A percentile compares a stretch with the other conserved stretches of the same genome.
These are phyloP conservation scores for Lepidium africanum DNA, from an alignment of 345 rosid species.

Conservation along the genomic window DNA sequence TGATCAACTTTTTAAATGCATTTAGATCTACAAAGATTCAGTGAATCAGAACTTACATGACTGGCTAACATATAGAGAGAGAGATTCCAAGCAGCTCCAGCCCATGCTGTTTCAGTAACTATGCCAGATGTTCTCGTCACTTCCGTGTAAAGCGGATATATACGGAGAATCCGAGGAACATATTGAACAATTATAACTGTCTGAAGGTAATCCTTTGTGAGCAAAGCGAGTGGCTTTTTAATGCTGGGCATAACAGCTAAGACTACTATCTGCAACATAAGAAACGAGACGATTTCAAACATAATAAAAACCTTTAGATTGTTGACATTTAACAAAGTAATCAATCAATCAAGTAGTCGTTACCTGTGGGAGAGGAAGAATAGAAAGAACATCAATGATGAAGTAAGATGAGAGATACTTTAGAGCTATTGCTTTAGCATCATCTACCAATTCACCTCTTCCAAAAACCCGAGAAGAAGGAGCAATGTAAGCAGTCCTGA, in stretches of 20 bases:
- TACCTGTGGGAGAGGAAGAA: constrained; percentile 34
- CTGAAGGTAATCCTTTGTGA: constrained; percentile 26
- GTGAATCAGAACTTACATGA: constrained; percentile 17
- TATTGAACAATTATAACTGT: constrained; percentile 10
- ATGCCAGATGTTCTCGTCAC: constrained; percentile 26
- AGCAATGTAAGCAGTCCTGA: constrained; percentile 24
- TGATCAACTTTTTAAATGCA: neutral
- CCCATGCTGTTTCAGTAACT: constrained; percentile 32
- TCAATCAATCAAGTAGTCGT: neutral
- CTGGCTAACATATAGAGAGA: constrained; percentile 29
- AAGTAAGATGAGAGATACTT: constrained; percentile 27
- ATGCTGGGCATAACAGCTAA: constrained; percentile 12
- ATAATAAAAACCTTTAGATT: neutral
- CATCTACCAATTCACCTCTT: constrained; percentile 30
- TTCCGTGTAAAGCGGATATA: constrained; percentile 24
- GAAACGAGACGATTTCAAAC: neutral
- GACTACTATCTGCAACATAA: constrained; percentile 13
- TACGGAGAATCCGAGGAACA: constrained; percentile 15
- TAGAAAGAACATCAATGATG: constrained; percentile 20
- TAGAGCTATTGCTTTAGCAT: constrained; percentile 22
- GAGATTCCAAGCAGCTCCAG: constrained; percentile 32
- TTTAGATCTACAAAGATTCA: neutral
- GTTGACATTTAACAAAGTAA: neutral
- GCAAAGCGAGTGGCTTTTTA: neutral
- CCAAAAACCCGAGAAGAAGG: constrained; percentile 29